Base-by-base conservation (phyloP, 257 asterid genomes). In the Solanum sparsipilum region DNA sequence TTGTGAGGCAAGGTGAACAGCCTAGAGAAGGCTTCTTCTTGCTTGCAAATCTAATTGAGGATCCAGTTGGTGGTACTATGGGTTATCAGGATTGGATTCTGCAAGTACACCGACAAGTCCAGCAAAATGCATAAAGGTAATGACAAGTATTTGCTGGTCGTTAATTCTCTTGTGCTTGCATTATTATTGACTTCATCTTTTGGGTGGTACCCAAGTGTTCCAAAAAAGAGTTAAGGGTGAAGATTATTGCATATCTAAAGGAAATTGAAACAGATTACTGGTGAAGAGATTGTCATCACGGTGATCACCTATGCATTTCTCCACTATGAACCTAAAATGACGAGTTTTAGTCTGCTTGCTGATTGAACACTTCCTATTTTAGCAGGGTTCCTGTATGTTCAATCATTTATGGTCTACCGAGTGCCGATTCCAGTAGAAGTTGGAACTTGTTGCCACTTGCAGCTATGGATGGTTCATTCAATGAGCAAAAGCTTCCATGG, bases 1-100 rank as follows among this genome's bases (percentile, higher is more conserved):
- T 94, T 48, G 96, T 95, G 92, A 94, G 96, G 93, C 98, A 96
- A 94, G 98, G 95, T 31, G 98, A 96, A 89, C 96, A 93, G 86
- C 97, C 97, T 3, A 93, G 95, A 89, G 98, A 94, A 93, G 94
- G 93, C 38, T 92, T 90, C 89, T 88, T 93, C 88, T 88, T 93
- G 48, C 95, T 92, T 74, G 82, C 93, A 25, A 91, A 93, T 90
- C 92, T 96, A 21, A 93, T 95, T 31, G 98, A 96, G 93, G 99
- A 95, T 90, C 92, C 91, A 88, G 86, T 83, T 83, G 93, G 93
- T 83, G 98, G 95, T 76, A 88, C 92, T 31, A 88, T 76, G 91
- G 94, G 99, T 87, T 95, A 95, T 91, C 92, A 92, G 44, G 96
- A 96, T 91, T 95, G 98, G 99, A 92, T 96, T 92, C 79, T 93